A percentile compares a stretch with the other conserved stretches of the same genome.
phyloP scores from a whole-genome alignment of 495 filamentous ascomycete species.

The Penicillium mononematosum region DNA sequence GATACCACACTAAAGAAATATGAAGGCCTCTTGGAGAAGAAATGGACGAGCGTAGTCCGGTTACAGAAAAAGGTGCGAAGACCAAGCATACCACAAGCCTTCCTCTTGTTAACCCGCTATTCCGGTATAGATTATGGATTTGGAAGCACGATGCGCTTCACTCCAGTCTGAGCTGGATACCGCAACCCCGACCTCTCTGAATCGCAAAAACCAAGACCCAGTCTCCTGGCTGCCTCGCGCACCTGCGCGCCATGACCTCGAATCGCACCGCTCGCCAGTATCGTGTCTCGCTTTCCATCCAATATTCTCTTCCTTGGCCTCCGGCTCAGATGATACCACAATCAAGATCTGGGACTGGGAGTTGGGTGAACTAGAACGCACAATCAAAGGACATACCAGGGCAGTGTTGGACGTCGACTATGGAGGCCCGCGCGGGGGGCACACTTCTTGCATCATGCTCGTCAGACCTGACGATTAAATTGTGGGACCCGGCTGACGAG shows the following conservation, averaged over 20 bases:
- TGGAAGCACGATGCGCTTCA: constrained; percentile 67
- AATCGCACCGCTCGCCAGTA: constrained; percentile 78
- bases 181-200: constrained; percentile 79
- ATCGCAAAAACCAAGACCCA: constrained; percentile 78
- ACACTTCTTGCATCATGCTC: constrained; percentile 88
- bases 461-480: constrained; percentile 87
- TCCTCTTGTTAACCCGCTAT: neutral
- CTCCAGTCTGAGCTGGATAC: constrained; percentile 83
- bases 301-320: constrained; percentile 85
- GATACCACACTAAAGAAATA: constrained; percentile 65
- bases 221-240: constrained; percentile 76
- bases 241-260: constrained; percentile 74
- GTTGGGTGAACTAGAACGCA: constrained; percentile 85
- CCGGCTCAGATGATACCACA: constrained; percentile 88
- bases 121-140: constrained; percentile 88
- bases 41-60: constrained; percentile 93
- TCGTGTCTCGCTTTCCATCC: constrained; percentile 95
- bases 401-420: constrained; percentile 88
- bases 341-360: constrained; percentile 99
- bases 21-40: constrained; percentile 79
- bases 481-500: constrained; percentile 92
- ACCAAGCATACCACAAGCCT: neutral
- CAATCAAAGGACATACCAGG: constrained; percentile 91
- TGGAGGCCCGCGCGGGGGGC: constrained; percentile 81
- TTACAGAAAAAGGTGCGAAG: constrained; percentile 76